A percentile compares a stretch with the other conserved stretches of the same genome.
Conservation (phyloP, 495 filamentous ascomycete genomes). For the Penicillium daleae region DNA sequence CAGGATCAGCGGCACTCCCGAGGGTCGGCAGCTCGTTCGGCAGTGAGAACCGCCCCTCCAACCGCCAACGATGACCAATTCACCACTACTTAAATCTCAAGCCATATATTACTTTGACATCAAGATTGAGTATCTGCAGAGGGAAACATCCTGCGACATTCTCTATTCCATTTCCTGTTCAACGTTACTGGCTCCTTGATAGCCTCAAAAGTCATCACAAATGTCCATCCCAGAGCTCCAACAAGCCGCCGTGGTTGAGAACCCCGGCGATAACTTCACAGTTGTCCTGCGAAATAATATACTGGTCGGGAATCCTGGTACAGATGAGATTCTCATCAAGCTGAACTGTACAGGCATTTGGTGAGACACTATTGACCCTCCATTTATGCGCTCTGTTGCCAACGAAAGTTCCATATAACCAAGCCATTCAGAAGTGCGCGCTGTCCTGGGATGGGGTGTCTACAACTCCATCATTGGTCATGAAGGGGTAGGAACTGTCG, state of each 20-base stretch:
- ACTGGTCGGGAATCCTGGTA: constrained; percentile 18
- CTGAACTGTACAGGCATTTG: constrained; percentile 30
- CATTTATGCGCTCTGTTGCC: neutral
- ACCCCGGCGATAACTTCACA: constrained; percentile 20
- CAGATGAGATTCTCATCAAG: constrained; percentile 28
- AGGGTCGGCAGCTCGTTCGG: constrained; percentile 8
- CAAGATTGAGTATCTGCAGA: neutral
- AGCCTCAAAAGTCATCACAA: constrained; percentile 6
- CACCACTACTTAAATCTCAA: neutral
- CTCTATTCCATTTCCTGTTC: neutral
- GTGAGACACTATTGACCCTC: constrained; percentile 10
- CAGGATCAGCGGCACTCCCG: neutral
- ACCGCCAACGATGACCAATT: neutral
- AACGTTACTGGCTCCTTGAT: neutral
- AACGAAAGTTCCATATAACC: neutral
- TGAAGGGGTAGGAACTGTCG: constrained; percentile 41
- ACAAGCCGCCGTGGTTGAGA: constrained; percentile 25
- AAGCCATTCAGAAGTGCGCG: constrained; percentile 34
- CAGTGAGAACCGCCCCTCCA: constrained; percentile 4
- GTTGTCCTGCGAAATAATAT: constrained; percentile 19
- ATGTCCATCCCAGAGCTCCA: constrained; percentile 17
- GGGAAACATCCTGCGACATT: neutral
- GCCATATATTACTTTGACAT: neutral
- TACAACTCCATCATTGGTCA: constrained; percentile 42
- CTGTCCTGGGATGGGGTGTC: constrained; percentile 24